Evolutionary conservation across 2,329 filamentous ascomycete genomes (phyloP).

Genomic region (Trichoderma asperellum): DNA sequence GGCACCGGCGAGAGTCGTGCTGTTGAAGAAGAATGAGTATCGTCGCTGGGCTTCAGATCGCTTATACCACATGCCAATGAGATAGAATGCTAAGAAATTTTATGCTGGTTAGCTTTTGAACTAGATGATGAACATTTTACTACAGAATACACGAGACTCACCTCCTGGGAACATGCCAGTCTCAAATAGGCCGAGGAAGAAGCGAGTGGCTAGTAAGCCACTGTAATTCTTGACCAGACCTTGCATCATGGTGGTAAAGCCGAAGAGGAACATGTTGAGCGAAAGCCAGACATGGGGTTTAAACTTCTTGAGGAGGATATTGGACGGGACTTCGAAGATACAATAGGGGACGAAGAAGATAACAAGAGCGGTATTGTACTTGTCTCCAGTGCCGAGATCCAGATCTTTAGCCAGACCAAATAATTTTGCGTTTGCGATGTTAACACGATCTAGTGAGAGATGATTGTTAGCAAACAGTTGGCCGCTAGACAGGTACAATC

Average conservation of each 20-base stretch:
- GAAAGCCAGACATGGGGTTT: slow-evolving; percentile 72
- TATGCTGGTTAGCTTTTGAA: neutral
- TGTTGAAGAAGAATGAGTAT: slow-evolving; percentile 92
- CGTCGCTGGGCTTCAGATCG: slow-evolving; percentile 86
- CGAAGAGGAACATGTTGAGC: slow-evolving; percentile 83
- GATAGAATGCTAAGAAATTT: slow-evolving; percentile 57
- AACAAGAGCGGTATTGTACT: slow-evolving; percentile 76
- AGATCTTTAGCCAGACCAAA: slow-evolving; percentile 69
- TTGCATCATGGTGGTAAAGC: slow-evolving; percentile 73
- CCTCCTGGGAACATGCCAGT: slow-evolving; percentile 68
- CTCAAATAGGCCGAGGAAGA: slow-evolving; percentile 81
- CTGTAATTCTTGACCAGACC: slow-evolving; percentile 77
- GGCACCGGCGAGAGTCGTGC: slow-evolving; percentile 76
- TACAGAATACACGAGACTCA: slow-evolving; percentile 30
- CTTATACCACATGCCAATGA: slow-evolving; percentile 89
- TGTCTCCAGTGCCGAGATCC: slow-evolving; percentile 50
- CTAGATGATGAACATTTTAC: neutral
- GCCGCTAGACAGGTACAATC: neutral
- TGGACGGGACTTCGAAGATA: slow-evolving; percentile 70
- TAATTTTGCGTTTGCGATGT: slow-evolving; percentile 76
- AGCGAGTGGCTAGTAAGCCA: slow-evolving; percentile 77
- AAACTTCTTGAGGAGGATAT: slow-evolving; percentile 67
- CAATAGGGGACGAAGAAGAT: slow-evolving; percentile 85
- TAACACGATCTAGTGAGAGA: slow-evolving; percentile 62
- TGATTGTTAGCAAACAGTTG: neutral